A percentile compares a stretch with the other conserved stretches of the same genome.
These are phyloP conservation scores for Trypanosoma boissoni DNA, from an alignment of 208 protist species.

Conservation along the genomic window DNA sequence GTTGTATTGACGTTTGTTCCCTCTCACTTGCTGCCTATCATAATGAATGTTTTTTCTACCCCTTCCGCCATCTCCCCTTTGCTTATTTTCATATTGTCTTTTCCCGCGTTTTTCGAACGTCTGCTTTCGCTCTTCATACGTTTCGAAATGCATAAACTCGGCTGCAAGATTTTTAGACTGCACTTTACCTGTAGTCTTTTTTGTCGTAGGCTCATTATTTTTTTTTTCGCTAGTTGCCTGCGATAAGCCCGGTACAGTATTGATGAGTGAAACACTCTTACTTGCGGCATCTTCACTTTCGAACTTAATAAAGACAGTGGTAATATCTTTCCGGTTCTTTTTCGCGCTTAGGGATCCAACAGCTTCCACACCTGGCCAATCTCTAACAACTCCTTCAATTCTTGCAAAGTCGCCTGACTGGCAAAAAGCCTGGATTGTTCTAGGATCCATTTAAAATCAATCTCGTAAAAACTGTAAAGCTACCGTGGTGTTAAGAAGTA, in stretches of 20 bases:
- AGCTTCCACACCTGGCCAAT: constrained; percentile 73
- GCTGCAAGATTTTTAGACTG: constrained; percentile 32
- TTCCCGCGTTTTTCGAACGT: constrained; percentile 1
- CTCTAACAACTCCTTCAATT: constrained; percentile 58
- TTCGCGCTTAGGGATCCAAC: constrained; percentile 83
- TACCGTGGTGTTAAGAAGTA: not conserved
- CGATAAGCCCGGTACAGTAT: constrained; percentile 41
- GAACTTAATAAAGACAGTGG: constrained; percentile 83
- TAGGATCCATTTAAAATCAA: constrained; percentile 16
- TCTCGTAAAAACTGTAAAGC: not conserved
- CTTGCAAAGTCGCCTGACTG: constrained; percentile 55
- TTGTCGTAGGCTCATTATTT: constrained; percentile 12
- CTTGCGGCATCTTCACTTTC: constrained; percentile 35
- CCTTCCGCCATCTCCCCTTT: not conserved
- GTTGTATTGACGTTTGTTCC: constrained; percentile 8
- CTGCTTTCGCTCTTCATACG: constrained; percentile 30
- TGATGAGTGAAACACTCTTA: constrained; percentile 31
- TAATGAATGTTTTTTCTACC: not conserved
- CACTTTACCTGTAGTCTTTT: constrained; percentile 23
- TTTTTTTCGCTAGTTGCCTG: constrained; percentile 4
- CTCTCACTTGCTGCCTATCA: not conserved
- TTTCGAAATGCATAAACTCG: constrained; percentile 61
- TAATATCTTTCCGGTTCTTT: constrained; percentile 73
- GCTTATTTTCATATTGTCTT: constrained; percentile 12
- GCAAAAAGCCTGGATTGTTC: constrained; percentile 34